Conservation (phyloP, 2,329 filamentous ascomycete species). For the Venturia effusa region DNA sequence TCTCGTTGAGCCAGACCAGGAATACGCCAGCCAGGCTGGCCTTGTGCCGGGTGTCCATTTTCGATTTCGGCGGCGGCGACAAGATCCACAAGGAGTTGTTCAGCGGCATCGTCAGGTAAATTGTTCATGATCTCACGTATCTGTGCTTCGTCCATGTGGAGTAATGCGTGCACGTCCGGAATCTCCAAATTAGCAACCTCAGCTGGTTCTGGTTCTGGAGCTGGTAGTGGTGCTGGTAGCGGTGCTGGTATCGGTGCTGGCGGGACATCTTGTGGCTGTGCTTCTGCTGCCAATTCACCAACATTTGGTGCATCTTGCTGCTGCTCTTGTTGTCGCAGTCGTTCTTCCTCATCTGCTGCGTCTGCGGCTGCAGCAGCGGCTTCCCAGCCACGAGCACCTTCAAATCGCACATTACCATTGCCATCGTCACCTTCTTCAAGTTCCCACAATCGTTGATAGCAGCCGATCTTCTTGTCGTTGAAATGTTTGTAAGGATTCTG, state of each 20-base stretch:
- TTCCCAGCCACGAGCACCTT: conserved; percentile 1
- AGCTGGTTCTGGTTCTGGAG: not conserved
- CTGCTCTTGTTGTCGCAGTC: not conserved
- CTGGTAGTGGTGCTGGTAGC: not conserved
- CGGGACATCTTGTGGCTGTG: not conserved
- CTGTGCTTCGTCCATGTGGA: not conserved
- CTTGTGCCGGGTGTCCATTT: not conserved
- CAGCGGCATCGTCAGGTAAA: not conserved
- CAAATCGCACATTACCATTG: conserved; percentile 16
- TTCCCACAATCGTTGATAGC: conserved; percentile 85
- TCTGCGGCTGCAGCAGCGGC: not conserved
- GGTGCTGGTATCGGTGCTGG: not conserved
- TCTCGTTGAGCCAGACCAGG: not conserved
- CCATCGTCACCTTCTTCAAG: conserved; percentile 63
- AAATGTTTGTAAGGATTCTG: conserved; percentile 82
- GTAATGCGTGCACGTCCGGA: not conserved
- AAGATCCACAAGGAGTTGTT: not conserved
- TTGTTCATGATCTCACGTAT: not conserved
- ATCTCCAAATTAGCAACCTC: not conserved
- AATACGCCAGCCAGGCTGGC: not conserved
- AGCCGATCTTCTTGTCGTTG: conserved; percentile 56
- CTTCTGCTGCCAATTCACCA: not conserved
- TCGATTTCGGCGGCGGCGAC: not conserved
- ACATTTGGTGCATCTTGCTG: not conserved
- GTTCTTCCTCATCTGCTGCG: not conserved